These are phyloP conservation scores for Brassica carinata DNA, from an alignment of 345 rosid species.

Conservation along the genomic window DNA sequence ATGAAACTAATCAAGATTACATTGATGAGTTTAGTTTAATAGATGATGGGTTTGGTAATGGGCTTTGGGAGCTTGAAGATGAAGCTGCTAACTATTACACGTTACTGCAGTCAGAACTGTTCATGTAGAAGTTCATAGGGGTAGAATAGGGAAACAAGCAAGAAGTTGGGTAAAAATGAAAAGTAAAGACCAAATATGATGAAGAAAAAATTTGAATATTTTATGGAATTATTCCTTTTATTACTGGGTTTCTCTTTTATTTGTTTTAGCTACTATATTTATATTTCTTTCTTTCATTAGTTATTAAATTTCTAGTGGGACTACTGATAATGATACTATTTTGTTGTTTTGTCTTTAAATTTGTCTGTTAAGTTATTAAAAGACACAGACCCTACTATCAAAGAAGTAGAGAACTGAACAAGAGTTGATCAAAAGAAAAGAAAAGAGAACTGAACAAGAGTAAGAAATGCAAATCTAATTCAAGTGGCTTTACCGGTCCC, in stretches of 20 bases:
- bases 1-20: conserved; percentile 27
- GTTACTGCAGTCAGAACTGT: conserved; percentile 63
- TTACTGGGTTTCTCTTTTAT: conserved; percentile 7
- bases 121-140: conserved; percentile 44
- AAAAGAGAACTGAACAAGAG: too few species aligned
- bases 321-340: conserved; percentile 28
- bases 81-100: conserved; percentile 68
- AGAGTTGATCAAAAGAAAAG: too few species aligned
- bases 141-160: conserved; percentile 12
- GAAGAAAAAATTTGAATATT: neutral
- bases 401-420: neutral
- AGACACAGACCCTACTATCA: neutral
- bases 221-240: neutral
- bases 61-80: conserved; percentile 80
- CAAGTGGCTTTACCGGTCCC: neutral
- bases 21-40: conserved; percentile 36
- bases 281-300: conserved; percentile 18
- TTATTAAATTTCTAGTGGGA: conserved; percentile 31
- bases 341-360: conserved; percentile 15
- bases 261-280: conserved; percentile 9
- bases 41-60: conserved; percentile 53
- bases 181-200: neutral
- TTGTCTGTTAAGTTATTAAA: conserved; percentile 19
- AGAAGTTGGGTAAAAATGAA: neutral
- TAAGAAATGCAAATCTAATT: neutral